Base-by-base conservation (phyloP, 2,329 filamentous ascomycete species). In the Pezicula rhizophila region DNA sequence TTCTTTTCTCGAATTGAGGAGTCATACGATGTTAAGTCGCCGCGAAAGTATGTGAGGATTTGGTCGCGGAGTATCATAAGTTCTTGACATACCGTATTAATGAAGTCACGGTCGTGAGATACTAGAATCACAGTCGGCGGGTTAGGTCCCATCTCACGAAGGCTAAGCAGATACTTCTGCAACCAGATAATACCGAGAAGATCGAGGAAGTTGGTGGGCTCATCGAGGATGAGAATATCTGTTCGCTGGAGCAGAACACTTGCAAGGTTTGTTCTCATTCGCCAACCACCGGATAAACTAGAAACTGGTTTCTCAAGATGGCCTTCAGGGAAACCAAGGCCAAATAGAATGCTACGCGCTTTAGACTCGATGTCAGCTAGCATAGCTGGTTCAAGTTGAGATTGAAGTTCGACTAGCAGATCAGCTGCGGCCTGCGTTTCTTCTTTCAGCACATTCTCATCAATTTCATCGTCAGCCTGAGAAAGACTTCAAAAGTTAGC, bases 181-280 rank as follows among this genome's bases (percentile, higher is more conserved):
- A 96, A 73, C 88, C 89, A 95, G 48, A 95, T 80, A 49, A 95
- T 90, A 1, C 87, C 87, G 0, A 90, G 75, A 1, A 95, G 72
- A 60, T 95, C 89, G 1, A 95, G 76, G 62, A 89, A 95, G 61
- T 95, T 95, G 31, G 89, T 95, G 0, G 89, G 89, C 63, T 95
- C 89, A 64, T 95, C 89, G 2, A 95, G 78, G 45, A 95, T 83
- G 50, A 95, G 73, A 2, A 95, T 80, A 56, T 95, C 88, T 0
- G 83, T 79, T 7, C 84, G 79, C 53, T 90, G 84, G 1, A 89
- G 77, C 4, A 95, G 72, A 0, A 81, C 79, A 3, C 73, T 72
- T 2, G 84, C 84, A 1, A 89, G 72, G 50, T 81, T 73, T 25
- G 79, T 80, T 8, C 85, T 78, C 80, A 87, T 89, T 52, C 75